Evolutionary conservation across 345 rosid species (phyloP), one percentile per base, ranked within the genome.

Genomic region (Dovyalis caffra): DNA sequence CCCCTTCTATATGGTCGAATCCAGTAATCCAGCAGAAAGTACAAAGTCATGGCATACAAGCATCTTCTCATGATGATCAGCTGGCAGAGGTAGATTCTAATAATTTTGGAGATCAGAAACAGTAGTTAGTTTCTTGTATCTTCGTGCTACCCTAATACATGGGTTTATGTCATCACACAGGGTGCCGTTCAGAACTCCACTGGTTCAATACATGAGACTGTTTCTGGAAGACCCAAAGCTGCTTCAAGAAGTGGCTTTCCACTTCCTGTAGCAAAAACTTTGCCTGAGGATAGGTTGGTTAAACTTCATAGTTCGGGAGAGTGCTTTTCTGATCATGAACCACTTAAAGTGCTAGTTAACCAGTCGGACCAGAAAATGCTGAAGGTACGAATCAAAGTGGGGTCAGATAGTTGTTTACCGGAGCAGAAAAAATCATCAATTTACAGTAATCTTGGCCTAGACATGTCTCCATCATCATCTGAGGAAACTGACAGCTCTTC

Each of bases 351-450:
- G 47, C 68, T 71, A 69, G 71, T 73, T 71, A 77, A 79, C 51
- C 77, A 83, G 45, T 70, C 86, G 4, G 87, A 90, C 69, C 90
- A 80, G 76, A 93, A 87, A 79, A 82, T 77, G 71, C 80, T 87
- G 72, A 90, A 82, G 83, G 82, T 93, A 70, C 89, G 95, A 76
- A 80, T 89, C 47, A 91, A 86, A 90, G 84, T 89, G 72, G 88
- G 97, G 78, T 83, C 95, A 16, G 92, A 82, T 82, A 90, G 90
- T 77, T 33, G 38, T 64, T 82, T 86, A 83, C 78, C 85, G 16
- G 81, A 87, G 15, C 83, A 76, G 77, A 88, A 88, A 68, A 90
- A 77, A 77, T 91, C 85, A 68, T 89, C 83, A 67, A 81, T 87
- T 61, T 81, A 76, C 76, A 77, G 91, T 83, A 90, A 88, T 51